phyloP scores from a whole-genome alignment of 164 flowering plant genomes.

The Sextonia rubra region DNA sequence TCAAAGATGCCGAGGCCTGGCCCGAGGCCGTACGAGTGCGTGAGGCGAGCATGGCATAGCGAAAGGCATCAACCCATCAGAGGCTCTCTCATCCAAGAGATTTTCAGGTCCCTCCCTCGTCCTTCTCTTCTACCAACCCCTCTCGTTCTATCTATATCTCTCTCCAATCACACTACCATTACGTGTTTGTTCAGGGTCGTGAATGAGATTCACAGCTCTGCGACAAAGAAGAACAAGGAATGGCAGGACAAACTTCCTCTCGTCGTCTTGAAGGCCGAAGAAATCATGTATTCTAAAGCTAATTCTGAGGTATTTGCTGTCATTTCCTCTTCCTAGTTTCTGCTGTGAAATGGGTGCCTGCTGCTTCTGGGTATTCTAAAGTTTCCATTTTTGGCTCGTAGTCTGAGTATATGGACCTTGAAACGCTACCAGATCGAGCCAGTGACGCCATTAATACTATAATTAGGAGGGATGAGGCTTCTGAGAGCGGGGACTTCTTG shows the following conservation, averaged over 20 bases:
- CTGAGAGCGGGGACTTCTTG: slow-evolving; percentile 71
- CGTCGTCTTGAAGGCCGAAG: slow-evolving; percentile 91
- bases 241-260: slow-evolving; percentile 89
- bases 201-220: slow-evolving; percentile 54
- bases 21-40: slow-evolving; percentile 96
- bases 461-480: slow-evolving; percentile 72
- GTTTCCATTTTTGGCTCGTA: slow-evolving; percentile 15
- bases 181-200: slow-evolving; percentile 45
- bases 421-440: slow-evolving; percentile 72
- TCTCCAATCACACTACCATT: background rate
- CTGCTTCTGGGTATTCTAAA: background rate
- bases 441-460: slow-evolving; percentile 85
- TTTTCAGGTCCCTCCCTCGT: slow-evolving; percentile 55
- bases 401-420: slow-evolving; percentile 77
- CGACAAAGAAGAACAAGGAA: slow-evolving; percentile 80
- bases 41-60: slow-evolving; percentile 95
- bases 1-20: slow-evolving; percentile 92
- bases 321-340: background rate
- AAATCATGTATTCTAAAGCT: slow-evolving; percentile 96
- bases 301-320: slow-evolving; percentile 71
- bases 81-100: slow-evolving; percentile 88
- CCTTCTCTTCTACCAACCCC: no score
- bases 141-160: background rate
- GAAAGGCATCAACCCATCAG: slow-evolving; percentile 92
- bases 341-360: background rate